Evolutionary conservation across 768 basidiomycete genomes (phyloP).

Genomic region (Termitomyces sp.): DNA sequence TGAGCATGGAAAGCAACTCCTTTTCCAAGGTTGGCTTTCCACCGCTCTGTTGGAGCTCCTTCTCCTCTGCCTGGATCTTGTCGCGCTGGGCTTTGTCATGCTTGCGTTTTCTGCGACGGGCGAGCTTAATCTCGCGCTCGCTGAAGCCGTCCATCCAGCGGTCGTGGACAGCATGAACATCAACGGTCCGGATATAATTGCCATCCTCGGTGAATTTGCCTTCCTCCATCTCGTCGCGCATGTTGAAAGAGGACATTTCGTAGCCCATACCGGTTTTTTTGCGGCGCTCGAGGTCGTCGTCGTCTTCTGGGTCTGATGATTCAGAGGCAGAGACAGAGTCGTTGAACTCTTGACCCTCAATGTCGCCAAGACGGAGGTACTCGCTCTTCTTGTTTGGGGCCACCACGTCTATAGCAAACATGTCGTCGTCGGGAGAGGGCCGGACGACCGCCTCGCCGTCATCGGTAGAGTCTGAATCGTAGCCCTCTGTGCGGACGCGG

Average conservation of each 20-base stretch:
- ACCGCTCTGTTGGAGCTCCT: slow-evolving; percentile 63
- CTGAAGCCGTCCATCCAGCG: slow-evolving; percentile 92
- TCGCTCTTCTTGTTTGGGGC: slow-evolving; percentile 25
- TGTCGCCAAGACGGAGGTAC: slow-evolving; percentile 85
- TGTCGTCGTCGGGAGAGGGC: slow-evolving; percentile 47
- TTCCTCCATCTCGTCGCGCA: slow-evolving; percentile 98
- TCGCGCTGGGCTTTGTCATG: slow-evolving; percentile 70
- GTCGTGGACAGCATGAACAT: slow-evolving; percentile 90
- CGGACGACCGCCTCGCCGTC: slow-evolving; percentile 91
- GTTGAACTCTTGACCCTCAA: slow-evolving; percentile 93
- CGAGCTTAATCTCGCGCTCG: slow-evolving; percentile 81
- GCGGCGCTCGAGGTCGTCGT: slow-evolving; percentile 71
- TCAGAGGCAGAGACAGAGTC: slow-evolving; percentile 31
- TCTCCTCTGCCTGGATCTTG: slow-evolving; percentile 66
- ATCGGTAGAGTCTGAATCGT: slow-evolving; percentile 91
- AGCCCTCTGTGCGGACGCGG: slow-evolving; percentile 77
- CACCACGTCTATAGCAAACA: slow-evolving; percentile 59
- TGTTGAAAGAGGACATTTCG: slow-evolving; percentile 94
- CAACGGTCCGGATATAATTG: slow-evolving; percentile 76
- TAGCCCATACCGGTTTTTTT: slow-evolving; percentile 90
- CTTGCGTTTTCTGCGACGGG: slow-evolving; percentile 67
- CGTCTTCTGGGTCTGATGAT: slow-evolving; percentile 47
- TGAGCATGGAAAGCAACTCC: slow-evolving; percentile 68
- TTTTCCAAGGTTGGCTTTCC: slow-evolving; percentile 58
- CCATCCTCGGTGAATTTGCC: slow-evolving; percentile 96